Conservation (phyloP, 2,329 filamentous ascomycete genomes). For the Colletotrichum sp. region DNA sequence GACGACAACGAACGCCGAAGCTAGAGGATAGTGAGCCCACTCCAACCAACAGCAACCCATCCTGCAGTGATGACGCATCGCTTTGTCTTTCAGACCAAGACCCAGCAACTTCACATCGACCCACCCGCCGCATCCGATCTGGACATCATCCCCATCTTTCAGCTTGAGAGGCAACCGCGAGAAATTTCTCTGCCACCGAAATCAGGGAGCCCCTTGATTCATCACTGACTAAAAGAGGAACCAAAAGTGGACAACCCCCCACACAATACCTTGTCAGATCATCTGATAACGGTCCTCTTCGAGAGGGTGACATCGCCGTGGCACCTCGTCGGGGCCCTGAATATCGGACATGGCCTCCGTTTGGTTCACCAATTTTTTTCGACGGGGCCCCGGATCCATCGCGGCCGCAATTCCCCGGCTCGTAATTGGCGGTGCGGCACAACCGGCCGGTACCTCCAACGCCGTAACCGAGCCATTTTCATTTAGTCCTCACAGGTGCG, state of each 20-base stretch:
- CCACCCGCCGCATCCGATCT: neutral
- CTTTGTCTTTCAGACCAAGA: neutral
- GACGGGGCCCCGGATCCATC: neutral
- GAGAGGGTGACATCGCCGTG: neutral
- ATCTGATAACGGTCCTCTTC: constrained; percentile 13
- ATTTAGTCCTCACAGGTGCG: neutral
- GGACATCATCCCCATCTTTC: neutral
- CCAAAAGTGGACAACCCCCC: neutral
- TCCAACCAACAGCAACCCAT: neutral
- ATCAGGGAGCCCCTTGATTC: neutral
- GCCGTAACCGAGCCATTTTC: neutral
- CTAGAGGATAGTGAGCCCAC: neutral
- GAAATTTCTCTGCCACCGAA: neutral
- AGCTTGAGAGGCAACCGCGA: neutral
- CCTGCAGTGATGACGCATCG: neutral
- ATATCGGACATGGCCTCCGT: neutral
- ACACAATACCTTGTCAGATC: constrained; percentile 13
- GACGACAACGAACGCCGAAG: neutral
- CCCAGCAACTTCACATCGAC: too few relatives aligned
- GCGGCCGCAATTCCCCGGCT: neutral
- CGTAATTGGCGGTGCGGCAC: neutral
- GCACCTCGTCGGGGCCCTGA: neutral
- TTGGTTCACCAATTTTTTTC: neutral
- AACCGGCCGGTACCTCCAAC: neutral
- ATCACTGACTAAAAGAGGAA: neutral